Evolutionary conservation across 495 filamentous ascomycete species (phyloP), one percentile per base, ranked within the genome.

Genomic region (Podospora fimiseda): DNA sequence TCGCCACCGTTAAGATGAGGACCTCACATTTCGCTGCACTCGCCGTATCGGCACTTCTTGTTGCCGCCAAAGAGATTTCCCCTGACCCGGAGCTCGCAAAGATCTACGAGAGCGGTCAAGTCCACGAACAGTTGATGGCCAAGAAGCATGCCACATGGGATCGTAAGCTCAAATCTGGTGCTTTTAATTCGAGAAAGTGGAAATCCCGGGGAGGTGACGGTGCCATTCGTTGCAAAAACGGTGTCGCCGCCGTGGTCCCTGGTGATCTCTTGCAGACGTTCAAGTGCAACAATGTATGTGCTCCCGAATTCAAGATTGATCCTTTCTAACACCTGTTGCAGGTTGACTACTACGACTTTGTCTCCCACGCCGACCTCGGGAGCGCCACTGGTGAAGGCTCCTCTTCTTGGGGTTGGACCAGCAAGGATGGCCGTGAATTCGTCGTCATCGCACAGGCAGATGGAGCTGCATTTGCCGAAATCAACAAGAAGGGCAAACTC

Each of bases 361-460:
- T 71, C 27, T 65, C 61, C 24, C 80, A 82, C 60, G 67, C 67
- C 0, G 70, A 72, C 40, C 65, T 83, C 2, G 78, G 79, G 13
- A 77, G 71, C 51, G 58, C 52, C 24, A 60, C 52, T 15, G 70
- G 68, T 43, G 59, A 63, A 49, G 71, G 71, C n/a, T 60, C 71
- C n/a, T 66, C 64, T 5, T 73, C 70, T 0, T 75, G 71, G 72
- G 80, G 79, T 1, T 82, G 80, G 80, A 82, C 80, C 1, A 78
- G 73, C 7, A 57, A 60, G 0, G 66, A 72, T n/a, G 80, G 78
- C n/a, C 74, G 79, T 11, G 80, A 83, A 51, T 76, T 83, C 60
- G 69, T 78, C 21, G 79, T 75, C 27, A 72, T 83, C 38, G 79
- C 72, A 1, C 80, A 83, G 55, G 68, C 68, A 22, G 80, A 83